Conservation (phyloP, 2,329 filamentous ascomycete genomes). For the Trichoderma asperellum region DNA sequence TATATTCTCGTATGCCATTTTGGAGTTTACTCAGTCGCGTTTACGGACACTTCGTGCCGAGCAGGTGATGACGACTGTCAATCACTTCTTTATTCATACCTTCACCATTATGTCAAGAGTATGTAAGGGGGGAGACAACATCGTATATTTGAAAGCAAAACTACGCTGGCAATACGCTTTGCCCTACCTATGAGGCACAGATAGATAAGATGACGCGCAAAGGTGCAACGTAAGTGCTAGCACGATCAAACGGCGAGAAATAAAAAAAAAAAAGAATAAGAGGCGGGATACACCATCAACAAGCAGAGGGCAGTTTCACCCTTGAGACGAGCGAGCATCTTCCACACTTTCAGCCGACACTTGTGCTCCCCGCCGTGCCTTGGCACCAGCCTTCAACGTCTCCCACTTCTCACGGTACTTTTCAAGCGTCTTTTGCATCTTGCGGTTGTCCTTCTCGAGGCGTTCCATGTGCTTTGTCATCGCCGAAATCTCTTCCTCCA, state of each 20-base stretch:
- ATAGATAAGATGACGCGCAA: background rate
- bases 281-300: background rate
- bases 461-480: constrained; percentile 65
- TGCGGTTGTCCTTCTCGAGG: constrained; percentile 65
- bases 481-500: constrained; percentile 67
- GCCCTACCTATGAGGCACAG: background rate
- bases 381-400: constrained; percentile 62
- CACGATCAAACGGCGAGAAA: background rate
- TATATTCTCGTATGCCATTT: too few relatives aligned
- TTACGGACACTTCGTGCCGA: too few relatives aligned
- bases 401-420: constrained; percentile 67
- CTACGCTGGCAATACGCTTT: constrained; percentile 15
- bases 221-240: background rate
- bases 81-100: background rate
- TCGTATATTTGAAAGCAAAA: constrained; percentile 1
- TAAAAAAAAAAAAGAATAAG: background rate
- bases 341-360: constrained; percentile 42
- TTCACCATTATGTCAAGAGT: background rate
- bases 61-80: too few relatives aligned
- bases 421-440: constrained; percentile 58
- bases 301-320: background rate
- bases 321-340: constrained; percentile 35
- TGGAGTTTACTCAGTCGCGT: too few relatives aligned
- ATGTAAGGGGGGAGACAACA: background rate
- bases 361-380: constrained; percentile 55